Percentiles rank a stretch among this genome's conserved stretches.
Conservation (phyloP, 768 basidiomycete species). For the Pleurotus ostreatus region DNA sequence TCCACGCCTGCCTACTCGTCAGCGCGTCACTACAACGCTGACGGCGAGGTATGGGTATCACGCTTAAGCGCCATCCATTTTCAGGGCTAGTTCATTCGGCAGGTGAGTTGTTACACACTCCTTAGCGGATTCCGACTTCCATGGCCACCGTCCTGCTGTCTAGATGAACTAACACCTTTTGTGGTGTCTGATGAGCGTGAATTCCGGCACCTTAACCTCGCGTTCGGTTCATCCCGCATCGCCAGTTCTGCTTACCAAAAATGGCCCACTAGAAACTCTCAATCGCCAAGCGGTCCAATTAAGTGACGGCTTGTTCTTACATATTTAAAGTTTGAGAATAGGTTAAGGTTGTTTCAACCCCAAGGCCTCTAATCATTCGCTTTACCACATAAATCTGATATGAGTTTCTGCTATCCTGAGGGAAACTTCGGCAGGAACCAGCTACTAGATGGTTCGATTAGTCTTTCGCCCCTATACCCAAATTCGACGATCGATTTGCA, state of each 20-base stretch:
- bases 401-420: constrained; percentile 69
- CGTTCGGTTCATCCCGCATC: constrained; percentile 69
- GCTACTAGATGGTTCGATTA: constrained; percentile 84
- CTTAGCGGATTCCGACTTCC: constrained; percentile 54
- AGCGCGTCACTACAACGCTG: constrained; percentile 65
- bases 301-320: constrained; percentile 83
- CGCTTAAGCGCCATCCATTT: constrained; percentile 89
- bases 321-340: constrained; percentile 81
- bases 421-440: constrained; percentile 78
- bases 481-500: constrained; percentile 95
- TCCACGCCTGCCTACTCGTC: constrained; percentile 78
- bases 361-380: constrained; percentile 92
- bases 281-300: constrained; percentile 78
- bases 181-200: constrained; percentile 83
- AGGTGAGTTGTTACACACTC: constrained; percentile 22
- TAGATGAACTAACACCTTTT: constrained; percentile 84
- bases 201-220: constrained; percentile 77
- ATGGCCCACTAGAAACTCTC: constrained; percentile 80
- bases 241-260: constrained; percentile 72
- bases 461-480: constrained; percentile 96
- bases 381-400: constrained; percentile 66
- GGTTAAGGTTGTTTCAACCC: constrained; percentile 87
- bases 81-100: constrained; percentile 89
- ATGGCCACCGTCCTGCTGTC: constrained; percentile 85
- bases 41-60: constrained; percentile 83